Conservation (phyloP, 1,284 basidiomycete genomes). For the Sphaerobolus stellatus region DNA sequence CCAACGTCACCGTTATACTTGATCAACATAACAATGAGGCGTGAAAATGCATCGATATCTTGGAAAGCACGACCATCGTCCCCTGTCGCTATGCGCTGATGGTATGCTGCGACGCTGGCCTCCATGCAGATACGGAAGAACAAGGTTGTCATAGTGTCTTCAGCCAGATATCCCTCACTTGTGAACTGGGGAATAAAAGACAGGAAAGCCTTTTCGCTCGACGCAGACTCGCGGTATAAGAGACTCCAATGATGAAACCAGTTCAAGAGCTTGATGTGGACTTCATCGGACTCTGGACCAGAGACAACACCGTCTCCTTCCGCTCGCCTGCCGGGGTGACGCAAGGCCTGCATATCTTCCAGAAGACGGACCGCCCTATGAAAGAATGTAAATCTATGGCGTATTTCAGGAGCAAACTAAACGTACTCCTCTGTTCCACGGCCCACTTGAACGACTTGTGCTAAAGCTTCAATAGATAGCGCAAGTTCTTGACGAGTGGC, state of each 20-base stretch:
- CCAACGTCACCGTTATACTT: slow-evolving; percentile 95
- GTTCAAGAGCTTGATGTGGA: slow-evolving; percentile 67
- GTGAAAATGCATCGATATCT: slow-evolving; percentile 93
- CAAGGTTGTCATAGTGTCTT: slow-evolving; percentile 94
- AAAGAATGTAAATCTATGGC: slow-evolving; percentile 12
- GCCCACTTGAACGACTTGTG: slow-evolving; percentile 67
- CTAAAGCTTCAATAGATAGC: slow-evolving; percentile 81
- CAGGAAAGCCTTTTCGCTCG: slow-evolving; percentile 93
- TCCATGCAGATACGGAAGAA: slow-evolving; percentile 99
- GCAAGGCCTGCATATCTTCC: slow-evolving; percentile 70
- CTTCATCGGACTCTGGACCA: slow-evolving; percentile 68
- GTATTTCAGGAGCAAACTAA: slow-evolving; percentile 8
- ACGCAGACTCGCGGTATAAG: slow-evolving; percentile 88
- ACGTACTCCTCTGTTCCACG: slow-evolving; percentile 82
- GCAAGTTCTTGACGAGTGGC: slow-evolving; percentile 80
- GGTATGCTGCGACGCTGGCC: slow-evolving; percentile 89
- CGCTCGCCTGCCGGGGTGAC: slow-evolving; percentile 38
- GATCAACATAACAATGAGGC: slow-evolving; percentile 96
- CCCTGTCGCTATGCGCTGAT: slow-evolving; percentile 79
- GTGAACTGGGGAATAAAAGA: slow-evolving; percentile 97
- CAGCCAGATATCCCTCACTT: slow-evolving; percentile 94
- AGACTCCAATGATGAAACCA: slow-evolving; percentile 95
- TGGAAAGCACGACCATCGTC: slow-evolving; percentile 83
- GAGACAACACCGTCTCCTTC: slow-evolving; percentile 38
- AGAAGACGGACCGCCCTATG: slow-evolving; percentile 56